A percentile compares a stretch with the other conserved stretches of the same genome.
Conservation (phyloP, 2,329 filamentous ascomycete genomes). For the Fusarium cicatricum region DNA sequence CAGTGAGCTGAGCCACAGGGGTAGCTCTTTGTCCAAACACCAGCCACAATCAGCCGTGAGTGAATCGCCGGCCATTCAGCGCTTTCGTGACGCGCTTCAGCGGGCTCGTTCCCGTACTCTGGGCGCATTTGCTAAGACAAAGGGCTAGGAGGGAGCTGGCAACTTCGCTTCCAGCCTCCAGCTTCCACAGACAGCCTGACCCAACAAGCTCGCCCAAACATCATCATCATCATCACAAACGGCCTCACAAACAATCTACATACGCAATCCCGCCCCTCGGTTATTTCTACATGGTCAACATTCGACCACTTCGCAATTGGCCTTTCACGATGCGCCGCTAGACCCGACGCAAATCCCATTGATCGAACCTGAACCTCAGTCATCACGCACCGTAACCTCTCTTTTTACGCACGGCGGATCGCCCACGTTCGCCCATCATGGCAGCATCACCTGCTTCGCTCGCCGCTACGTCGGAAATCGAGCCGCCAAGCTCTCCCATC, state of each 20-base stretch:
- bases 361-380: conserved; percentile 4
- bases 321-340: conserved; percentile 36
- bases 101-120: conserved; percentile 27
- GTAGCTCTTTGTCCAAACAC: neutral
- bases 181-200: conserved; percentile 10
- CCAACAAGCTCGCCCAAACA: conserved; percentile 12
- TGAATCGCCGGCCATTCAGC: conserved; percentile 28
- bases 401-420: conserved; percentile 1
- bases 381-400: conserved; percentile 6
- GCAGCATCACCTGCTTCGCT: conserved; percentile 52
- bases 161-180: conserved; percentile 37
- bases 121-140: conserved; percentile 34
- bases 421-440: conserved; percentile 41
- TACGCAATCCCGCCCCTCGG: conserved; percentile 15
- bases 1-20: conserved; percentile 13
- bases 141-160: conserved; percentile 19
- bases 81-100: conserved; percentile 40
- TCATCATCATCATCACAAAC: conserved; percentile 21
- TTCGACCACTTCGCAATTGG: conserved; percentile 13
- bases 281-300: conserved; percentile 22
- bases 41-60: conserved; percentile 31
- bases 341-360: conserved; percentile 16
- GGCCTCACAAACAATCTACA: conserved; percentile 21
- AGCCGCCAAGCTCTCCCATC: conserved; percentile 56
- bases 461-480: conserved; percentile 55